phyloP scores from a whole-genome alignment of 2,329 filamentous ascomycete species.

The Phaeosphaeria sp. region DNA sequence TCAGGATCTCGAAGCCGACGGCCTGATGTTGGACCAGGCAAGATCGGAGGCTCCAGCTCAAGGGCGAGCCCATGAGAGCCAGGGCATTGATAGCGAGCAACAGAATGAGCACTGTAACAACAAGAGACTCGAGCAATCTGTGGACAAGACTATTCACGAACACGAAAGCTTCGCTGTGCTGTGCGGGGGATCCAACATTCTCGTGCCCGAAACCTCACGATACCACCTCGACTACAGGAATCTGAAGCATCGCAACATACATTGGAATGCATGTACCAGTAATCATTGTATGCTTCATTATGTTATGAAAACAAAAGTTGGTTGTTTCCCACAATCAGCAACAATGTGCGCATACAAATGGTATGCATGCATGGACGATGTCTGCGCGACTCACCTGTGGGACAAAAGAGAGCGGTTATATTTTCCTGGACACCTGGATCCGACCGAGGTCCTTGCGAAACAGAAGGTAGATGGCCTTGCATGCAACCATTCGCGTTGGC shows the following conservation, averaged over 20 bases:
- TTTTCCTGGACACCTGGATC: not conserved
- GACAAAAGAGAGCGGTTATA: not conserved
- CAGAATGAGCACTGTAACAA: no score
- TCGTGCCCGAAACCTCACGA: not conserved
- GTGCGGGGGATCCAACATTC: not conserved
- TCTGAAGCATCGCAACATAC: not conserved
- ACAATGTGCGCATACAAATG: not conserved
- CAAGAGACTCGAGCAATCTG: no score
- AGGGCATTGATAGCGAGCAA: no score
- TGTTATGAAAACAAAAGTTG: not conserved
- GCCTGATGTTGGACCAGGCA: no score
- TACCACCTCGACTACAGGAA: not conserved
- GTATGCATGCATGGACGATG: not conserved
- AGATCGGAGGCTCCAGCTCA: no score
- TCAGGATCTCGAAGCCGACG: no score
- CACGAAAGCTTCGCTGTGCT: not conserved
- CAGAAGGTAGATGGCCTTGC: not conserved
- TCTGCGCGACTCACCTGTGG: not conserved
- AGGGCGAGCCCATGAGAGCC: no score
- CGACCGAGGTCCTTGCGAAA: not conserved
- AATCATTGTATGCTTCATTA: not conserved
- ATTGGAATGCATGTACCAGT: not conserved
- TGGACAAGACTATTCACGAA: not conserved
- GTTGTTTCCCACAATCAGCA: not conserved
- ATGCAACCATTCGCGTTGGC: not conserved